Percentiles rank a stretch among this genome's conserved stretches.
Conservation (phyloP, 805 yeast species). For the Komagataella kurtzmanii region DNA sequence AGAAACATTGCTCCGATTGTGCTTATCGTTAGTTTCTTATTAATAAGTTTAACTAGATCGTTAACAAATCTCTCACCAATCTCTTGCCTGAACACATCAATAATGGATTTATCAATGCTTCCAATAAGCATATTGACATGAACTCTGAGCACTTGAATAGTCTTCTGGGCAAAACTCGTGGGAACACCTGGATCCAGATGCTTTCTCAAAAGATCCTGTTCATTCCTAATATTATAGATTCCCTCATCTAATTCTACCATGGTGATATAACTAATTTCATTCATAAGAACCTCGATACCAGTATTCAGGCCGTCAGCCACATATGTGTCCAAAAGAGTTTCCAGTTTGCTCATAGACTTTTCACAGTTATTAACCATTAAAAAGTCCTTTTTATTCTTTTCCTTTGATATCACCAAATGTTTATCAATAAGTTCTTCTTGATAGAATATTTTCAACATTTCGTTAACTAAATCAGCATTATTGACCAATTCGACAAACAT, state of each 20-base stretch:
- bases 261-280: constrained; percentile 36
- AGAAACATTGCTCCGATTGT: constrained; percentile 73
- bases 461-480: constrained; percentile 84
- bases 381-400: constrained; percentile 60
- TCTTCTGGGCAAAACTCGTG: constrained; percentile 8
- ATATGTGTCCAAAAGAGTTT: constrained; percentile 66
- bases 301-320: constrained; percentile 89
- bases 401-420: constrained; percentile 28
- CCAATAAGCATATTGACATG: constrained; percentile 66
- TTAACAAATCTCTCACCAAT: constrained; percentile 79
- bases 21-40: constrained; percentile 53
- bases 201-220: constrained; percentile 5
- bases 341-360: constrained; percentile 45
- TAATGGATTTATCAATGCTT: constrained; percentile 74
- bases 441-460: constrained; percentile 84
- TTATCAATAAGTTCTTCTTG: constrained; percentile 62
- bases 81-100: constrained; percentile 91
- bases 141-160: constrained; percentile 30
- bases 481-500: constrained; percentile 85
- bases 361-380: constrained; percentile 69
- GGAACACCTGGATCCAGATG: neutral
- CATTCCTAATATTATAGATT: constrained; percentile 37
- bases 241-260: constrained; percentile 15
- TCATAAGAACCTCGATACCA: constrained; percentile 83
- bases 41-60: constrained; percentile 62